Evolutionary conservation across 805 yeast species (phyloP).

Genomic region (Metschnikowia peoriensis): DNA sequence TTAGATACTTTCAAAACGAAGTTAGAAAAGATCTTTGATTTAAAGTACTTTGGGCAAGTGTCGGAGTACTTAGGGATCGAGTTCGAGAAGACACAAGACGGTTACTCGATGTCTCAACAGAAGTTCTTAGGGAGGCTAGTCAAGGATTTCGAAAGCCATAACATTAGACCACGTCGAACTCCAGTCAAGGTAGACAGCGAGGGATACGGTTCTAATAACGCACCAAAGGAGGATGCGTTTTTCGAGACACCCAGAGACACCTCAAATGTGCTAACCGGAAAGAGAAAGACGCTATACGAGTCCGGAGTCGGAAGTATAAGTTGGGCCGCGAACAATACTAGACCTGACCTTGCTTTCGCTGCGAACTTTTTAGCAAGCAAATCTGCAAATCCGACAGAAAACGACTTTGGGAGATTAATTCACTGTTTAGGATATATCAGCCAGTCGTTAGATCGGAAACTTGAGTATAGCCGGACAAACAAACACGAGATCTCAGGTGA

Average conservation of each 20-base stretch:
- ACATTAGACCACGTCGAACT: background rate
- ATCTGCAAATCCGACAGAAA: no score
- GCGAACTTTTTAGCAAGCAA: no score
- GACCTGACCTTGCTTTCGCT: background rate
- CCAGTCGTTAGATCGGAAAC: no score
- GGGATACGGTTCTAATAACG: background rate
- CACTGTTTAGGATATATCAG: no score
- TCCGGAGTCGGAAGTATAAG: background rate
- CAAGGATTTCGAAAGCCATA: background rate
- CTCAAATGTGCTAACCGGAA: background rate
- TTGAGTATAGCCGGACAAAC: no score
- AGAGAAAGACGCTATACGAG: background rate
- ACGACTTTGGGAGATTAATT: no score
- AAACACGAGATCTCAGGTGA: slow-evolving; percentile 29
- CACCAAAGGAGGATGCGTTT: background rate
- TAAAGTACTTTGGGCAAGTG: background rate
- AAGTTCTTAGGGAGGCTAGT: background rate
- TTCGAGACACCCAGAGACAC: background rate
- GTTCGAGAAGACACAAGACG: background rate
- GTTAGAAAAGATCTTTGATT: background rate
- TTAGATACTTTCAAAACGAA: background rate
- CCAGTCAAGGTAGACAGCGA: background rate
- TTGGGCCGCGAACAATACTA: background rate
- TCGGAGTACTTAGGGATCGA: background rate
- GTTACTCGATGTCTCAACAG: background rate